Percentiles rank a stretch among this genome's conserved stretches.
Conservation (phyloP, 2,329 filamentous ascomycete genomes). For the Leptographium galeiforme region DNA sequence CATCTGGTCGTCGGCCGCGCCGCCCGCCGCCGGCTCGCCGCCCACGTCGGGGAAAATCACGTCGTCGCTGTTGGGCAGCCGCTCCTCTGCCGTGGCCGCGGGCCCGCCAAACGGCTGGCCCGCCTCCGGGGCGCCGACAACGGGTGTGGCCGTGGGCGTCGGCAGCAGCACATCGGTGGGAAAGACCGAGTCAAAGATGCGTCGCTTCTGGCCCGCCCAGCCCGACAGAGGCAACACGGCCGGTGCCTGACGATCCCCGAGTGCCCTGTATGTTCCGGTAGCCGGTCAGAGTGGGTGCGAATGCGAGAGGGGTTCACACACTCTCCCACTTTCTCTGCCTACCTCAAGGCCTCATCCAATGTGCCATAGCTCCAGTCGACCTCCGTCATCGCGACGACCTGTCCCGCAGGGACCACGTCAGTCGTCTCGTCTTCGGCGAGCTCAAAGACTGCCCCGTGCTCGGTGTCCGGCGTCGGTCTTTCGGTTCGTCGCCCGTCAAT, state of each 20-base stretch:
- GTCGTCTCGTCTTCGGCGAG: too few relatives aligned
- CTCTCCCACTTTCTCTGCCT: not conserved
- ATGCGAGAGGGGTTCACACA: too few relatives aligned
- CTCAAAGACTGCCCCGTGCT: too few relatives aligned
- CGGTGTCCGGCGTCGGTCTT: not conserved
- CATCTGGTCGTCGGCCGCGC: slow-evolving; percentile 29
- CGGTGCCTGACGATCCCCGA: not conserved
- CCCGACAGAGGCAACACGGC: slow-evolving; percentile 18
- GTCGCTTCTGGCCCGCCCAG: slow-evolving; percentile 33
- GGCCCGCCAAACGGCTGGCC: slow-evolving; percentile 31
- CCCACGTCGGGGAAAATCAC: slow-evolving; percentile 8
- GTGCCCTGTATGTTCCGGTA: not conserved
- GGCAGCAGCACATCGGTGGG: slow-evolving; percentile 33
- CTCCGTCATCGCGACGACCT: slow-evolving; percentile 2
- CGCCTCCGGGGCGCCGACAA: slow-evolving; percentile 21
- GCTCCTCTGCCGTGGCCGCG: not conserved
- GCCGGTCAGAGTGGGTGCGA: too few relatives aligned
- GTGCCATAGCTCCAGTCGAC: slow-evolving; percentile 3
- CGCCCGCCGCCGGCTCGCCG: not conserved
- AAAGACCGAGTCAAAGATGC: slow-evolving; percentile 43
- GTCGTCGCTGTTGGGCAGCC: slow-evolving; percentile 4
- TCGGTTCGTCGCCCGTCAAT: not conserved
- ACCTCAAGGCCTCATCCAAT: slow-evolving; percentile 9
- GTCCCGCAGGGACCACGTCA: not conserved
- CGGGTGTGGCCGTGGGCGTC: slow-evolving; percentile 22